These are phyloP conservation scores for Magnolia kwangsiensis DNA, from an alignment of 164 flowering plant genomes.

Conservation along the genomic window DNA sequence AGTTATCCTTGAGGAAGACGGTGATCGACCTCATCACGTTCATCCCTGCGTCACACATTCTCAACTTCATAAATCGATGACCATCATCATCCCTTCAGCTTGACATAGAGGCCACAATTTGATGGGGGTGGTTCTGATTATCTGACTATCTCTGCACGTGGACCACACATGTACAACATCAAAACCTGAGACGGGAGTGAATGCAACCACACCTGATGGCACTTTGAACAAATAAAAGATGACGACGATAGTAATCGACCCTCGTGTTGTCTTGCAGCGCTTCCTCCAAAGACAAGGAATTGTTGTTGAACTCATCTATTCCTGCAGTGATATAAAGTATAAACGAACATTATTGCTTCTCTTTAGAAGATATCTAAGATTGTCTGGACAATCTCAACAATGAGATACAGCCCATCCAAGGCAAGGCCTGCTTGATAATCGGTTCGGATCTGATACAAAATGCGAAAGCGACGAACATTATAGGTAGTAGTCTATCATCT, in stretches of 20 bases:
- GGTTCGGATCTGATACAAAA: no score
- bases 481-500: neutral
- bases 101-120: no score
- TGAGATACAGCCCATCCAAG: neutral
- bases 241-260: neutral
- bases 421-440: no score
- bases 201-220: conserved; percentile 7
- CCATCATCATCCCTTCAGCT: no score
- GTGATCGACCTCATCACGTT: no score
- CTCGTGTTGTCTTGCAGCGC: conserved; percentile 5
- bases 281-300: neutral
- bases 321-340: neutral
- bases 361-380: neutral
- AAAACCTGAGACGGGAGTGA: neutral
- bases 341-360: neutral
- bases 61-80: no score
- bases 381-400: neutral
- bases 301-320: neutral
- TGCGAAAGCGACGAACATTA: no score
- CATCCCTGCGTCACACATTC: no score
- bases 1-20: no score
- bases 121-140: no score
- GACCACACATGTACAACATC: neutral
- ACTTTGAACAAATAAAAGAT: neutral
- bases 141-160: neutral